These are phyloP conservation scores for Scleroderma bovista DNA, from an alignment of 768 basidiomycete genomes.

Conservation along the genomic window DNA sequence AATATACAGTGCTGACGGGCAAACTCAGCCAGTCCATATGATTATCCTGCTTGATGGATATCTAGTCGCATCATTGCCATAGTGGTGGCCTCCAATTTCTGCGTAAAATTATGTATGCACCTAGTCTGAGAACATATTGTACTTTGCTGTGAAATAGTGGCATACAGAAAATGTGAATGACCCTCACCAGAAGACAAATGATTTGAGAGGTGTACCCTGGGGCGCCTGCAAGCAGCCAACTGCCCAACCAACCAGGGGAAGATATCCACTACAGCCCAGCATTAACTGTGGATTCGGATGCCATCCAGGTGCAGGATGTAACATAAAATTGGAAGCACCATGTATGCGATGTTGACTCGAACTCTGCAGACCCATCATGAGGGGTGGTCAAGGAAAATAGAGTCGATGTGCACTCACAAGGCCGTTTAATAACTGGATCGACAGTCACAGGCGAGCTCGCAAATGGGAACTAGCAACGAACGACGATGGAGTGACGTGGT, in stretches of 20 bases:
- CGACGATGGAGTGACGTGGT: background rate
- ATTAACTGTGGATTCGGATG: slow-evolving; percentile 30
- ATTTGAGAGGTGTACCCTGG: slow-evolving; percentile 24
- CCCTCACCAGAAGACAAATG: slow-evolving; percentile 13
- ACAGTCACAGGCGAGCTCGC: background rate
- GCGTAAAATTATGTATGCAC: no score
- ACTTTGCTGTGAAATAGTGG: no score
- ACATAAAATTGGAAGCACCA: slow-evolving; percentile 10
- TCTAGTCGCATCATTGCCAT: no score
- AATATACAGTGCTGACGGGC: no score
- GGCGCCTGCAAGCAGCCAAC: slow-evolving; percentile 31
- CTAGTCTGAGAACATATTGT: no score
- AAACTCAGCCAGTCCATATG: no score
- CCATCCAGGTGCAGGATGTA: slow-evolving; percentile 24
- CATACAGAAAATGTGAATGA: no score
- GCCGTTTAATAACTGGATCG: no score
- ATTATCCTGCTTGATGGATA: no score
- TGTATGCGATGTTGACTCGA: background rate
- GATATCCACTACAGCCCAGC: slow-evolving; percentile 8
- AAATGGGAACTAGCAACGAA: background rate
- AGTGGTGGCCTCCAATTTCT: no score
- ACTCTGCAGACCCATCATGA: slow-evolving; percentile 4
- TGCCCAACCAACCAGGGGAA: slow-evolving; percentile 30
- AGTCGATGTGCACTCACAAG: background rate
- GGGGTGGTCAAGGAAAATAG: slow-evolving; percentile 1